A percentile compares a stretch with the other conserved stretches of the same genome.
These are phyloP conservation scores for Scutellaria galericulata DNA, from an alignment of 257 asterid genomes.

Conservation along the genomic window DNA sequence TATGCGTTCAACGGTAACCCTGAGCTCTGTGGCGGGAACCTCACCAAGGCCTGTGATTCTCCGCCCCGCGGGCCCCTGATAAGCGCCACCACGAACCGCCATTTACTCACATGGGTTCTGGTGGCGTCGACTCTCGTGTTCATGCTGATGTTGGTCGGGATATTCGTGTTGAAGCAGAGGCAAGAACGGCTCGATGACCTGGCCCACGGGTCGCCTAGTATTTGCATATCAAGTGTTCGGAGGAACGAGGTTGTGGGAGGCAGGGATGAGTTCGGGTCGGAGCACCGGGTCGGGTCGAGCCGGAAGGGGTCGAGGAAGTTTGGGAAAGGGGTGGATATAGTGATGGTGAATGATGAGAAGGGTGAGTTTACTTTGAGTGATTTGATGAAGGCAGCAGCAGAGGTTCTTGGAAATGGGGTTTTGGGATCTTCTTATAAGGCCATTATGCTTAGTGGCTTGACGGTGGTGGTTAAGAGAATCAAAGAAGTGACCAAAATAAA, in stretches of 20 bases:
- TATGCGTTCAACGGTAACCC: conserved; percentile 57
- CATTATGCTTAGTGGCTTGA: conserved; percentile 54
- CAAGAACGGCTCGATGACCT: conserved; percentile 21
- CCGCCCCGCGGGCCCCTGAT: not conserved
- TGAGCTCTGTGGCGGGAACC: conserved; percentile 59
- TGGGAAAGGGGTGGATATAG: conserved; percentile 51
- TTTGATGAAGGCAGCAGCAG: conserved; percentile 86
- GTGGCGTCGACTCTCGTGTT: conserved; percentile 29
- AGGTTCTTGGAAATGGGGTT: conserved; percentile 67
- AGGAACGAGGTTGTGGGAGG: conserved; percentile 35
- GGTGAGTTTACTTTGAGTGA: conserved; percentile 73
- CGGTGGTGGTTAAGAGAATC: conserved; percentile 78
- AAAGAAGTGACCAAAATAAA: conserved; percentile 58
- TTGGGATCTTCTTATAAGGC: conserved; percentile 77
- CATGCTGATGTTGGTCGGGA: conserved; percentile 39
- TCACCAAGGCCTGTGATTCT: conserved; percentile 40
- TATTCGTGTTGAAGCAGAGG: conserved; percentile 44
- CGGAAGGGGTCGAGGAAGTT: conserved; percentile 27
- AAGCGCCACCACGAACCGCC: not conserved
- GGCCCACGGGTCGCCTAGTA: conserved; percentile 30
- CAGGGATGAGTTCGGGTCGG: conserved; percentile 33
- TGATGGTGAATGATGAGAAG: conserved; percentile 56
- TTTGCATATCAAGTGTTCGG: conserved; percentile 25
- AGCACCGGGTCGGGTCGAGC: conserved; percentile 30
- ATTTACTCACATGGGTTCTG: conserved; percentile 35